A percentile compares a stretch with the other conserved stretches of the same genome.
phyloP scores from a whole-genome alignment of 2,329 filamentous ascomycete species.

The Penicillium sp. region DNA sequence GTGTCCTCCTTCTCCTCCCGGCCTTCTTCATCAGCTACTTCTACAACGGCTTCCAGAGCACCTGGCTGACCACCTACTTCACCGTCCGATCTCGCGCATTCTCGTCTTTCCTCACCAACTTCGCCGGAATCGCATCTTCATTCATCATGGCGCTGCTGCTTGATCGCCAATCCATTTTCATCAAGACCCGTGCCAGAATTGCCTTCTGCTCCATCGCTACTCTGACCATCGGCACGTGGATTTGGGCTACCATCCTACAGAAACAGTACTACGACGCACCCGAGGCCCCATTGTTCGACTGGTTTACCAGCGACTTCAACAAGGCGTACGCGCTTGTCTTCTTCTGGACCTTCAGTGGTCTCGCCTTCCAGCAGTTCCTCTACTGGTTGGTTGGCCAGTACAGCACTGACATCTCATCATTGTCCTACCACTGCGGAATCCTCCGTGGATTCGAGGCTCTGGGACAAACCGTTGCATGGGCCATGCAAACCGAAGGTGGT shows the following conservation, averaged over 20 bases:
- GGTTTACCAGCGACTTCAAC: conserved; percentile 19
- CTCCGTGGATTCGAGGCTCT: conserved; percentile 20
- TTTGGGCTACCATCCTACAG: conserved; percentile 19
- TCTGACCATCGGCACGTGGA: conserved; percentile 19
- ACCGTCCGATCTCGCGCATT: conserved; percentile 20
- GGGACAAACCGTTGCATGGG: conserved; percentile 22
- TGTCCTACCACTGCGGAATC: conserved; percentile 22
- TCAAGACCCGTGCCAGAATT: conserved; percentile 19
- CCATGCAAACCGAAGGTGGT: conserved; percentile 19
- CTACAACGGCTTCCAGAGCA: conserved; percentile 25
- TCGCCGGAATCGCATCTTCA: conserved; percentile 18
- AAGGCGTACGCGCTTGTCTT: conserved; percentile 20
- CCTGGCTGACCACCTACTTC: conserved; percentile 21
- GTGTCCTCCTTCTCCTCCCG: conserved; percentile 19
- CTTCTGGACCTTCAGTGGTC: conserved; percentile 20
- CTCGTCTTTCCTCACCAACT: conserved; percentile 23
- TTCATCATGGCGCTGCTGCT: conserved; percentile 18
- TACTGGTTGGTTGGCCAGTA: conserved; percentile 23
- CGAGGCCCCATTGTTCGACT: conserved; percentile 18
- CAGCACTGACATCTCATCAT: conserved; percentile 19
- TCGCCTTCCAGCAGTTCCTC: conserved; percentile 21
- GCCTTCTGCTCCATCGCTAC: conserved; percentile 15
- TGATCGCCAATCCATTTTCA: conserved; percentile 19
- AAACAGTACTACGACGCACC: conserved; percentile 17
- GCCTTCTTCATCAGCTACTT: conserved; percentile 27